Conservation (phyloP, 495 filamentous ascomycete genomes). For the Lasiosphaeria hispida region DNA sequence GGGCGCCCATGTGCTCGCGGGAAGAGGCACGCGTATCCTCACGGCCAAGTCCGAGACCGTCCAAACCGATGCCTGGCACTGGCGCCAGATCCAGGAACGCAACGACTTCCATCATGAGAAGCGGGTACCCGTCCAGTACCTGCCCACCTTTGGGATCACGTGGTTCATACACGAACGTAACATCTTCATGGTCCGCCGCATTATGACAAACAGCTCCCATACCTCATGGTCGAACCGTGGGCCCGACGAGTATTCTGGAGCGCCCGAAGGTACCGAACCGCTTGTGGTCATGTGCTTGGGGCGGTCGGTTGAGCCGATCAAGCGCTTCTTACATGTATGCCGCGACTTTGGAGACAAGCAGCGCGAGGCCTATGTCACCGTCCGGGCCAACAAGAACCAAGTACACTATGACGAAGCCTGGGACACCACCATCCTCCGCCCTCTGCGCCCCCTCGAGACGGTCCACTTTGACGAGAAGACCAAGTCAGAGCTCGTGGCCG, state of each 20-base stretch:
- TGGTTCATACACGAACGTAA: slow-evolving; percentile 43
- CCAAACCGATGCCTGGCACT: slow-evolving; percentile 27
- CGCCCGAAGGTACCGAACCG: slow-evolving; percentile 43
- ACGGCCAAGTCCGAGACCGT: slow-evolving; percentile 41
- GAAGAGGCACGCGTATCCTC: slow-evolving; percentile 36
- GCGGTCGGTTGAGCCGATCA: slow-evolving; percentile 47
- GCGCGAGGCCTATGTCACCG: slow-evolving; percentile 43
- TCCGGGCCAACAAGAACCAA: slow-evolving; percentile 28
- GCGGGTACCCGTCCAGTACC: slow-evolving; percentile 42
- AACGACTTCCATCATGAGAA: slow-evolving; percentile 43
- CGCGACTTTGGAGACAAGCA: slow-evolving; percentile 49
- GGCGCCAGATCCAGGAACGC: slow-evolving; percentile 31
- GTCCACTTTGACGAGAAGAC: slow-evolving; percentile 50
- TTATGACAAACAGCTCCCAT: slow-evolving; percentile 24
- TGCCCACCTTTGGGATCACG: slow-evolving; percentile 44
- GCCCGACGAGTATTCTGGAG: slow-evolving; percentile 38
- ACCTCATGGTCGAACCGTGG: slow-evolving; percentile 14
- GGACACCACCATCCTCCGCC: slow-evolving; percentile 45
- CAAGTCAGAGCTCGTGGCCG: slow-evolving; percentile 65
- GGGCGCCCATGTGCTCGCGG: slow-evolving; percentile 37
- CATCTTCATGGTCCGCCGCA: slow-evolving; percentile 43
- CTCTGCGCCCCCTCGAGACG: slow-evolving; percentile 45
- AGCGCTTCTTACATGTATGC: slow-evolving; percentile 38
- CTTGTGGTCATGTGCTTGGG: slow-evolving; percentile 46
- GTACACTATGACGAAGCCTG: slow-evolving; percentile 33